phyloP scores from a whole-genome alignment of 768 basidiomycete species.

The Dictyophora rubrovolvata region DNA sequence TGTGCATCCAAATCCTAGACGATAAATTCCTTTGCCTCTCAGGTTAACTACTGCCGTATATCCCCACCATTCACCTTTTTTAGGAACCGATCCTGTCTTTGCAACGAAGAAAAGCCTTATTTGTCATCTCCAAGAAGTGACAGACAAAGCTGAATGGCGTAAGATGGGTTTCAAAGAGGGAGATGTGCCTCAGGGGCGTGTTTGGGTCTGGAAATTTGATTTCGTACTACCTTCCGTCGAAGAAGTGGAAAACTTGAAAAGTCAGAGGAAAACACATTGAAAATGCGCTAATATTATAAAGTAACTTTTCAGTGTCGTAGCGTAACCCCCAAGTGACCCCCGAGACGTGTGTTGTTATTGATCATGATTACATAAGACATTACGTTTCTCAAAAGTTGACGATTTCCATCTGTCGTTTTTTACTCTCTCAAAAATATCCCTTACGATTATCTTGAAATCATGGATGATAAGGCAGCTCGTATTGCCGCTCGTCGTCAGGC shows the following conservation, averaged over 20 bases:
- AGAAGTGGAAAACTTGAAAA: slow-evolving; percentile 21
- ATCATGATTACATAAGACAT: neutral
- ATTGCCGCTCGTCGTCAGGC: slow-evolving; percentile 73
- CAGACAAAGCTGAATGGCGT: slow-evolving; percentile 19
- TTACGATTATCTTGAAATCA: neutral
- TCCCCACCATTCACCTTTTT: slow-evolving; percentile 25
- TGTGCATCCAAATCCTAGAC: neutral
- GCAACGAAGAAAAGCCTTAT: slow-evolving; percentile 26
- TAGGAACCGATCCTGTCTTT: slow-evolving; percentile 27
- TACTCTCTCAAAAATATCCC: neutral
- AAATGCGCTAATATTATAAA: neutral
- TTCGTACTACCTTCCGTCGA: slow-evolving; percentile 22
- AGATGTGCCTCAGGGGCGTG: slow-evolving; percentile 21
- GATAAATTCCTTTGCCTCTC: neutral
- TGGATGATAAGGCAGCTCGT: slow-evolving; percentile 39
- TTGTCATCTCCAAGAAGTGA: slow-evolving; percentile 20
- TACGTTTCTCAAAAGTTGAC: neutral
- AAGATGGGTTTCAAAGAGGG: slow-evolving; percentile 22
- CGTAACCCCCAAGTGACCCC: no score
- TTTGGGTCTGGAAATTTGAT: slow-evolving; percentile 24
- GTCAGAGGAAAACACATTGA: neutral
- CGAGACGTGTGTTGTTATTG: neutral
- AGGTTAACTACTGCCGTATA: slow-evolving; percentile 25
- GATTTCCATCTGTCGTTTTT: neutral
- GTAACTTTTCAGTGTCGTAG: neutral